These are phyloP conservation scores for Fagopyrum tataricum DNA, from an alignment of 148 eudicot species.

Conservation along the genomic window DNA sequence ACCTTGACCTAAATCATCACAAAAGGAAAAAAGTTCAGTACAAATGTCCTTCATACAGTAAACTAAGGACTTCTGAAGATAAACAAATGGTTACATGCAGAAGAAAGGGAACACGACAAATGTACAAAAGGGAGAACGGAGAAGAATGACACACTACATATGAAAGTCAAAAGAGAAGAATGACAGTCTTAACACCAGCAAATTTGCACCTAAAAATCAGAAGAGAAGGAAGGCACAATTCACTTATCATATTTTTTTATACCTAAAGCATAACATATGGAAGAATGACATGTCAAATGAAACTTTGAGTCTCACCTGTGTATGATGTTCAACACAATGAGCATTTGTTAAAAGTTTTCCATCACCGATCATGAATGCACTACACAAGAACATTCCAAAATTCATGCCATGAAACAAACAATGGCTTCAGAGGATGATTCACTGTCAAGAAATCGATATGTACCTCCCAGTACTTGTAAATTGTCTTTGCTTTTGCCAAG, in stretches of 20 bases:
- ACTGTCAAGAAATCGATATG: conserved; percentile 12
- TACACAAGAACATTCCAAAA: conserved; percentile 26
- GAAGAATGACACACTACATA: background rate
- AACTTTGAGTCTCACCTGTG: conserved; percentile 50
- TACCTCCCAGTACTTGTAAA: conserved; percentile 96
- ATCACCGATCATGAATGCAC: conserved; percentile 98
- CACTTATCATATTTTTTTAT: background rate
- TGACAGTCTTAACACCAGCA: background rate
- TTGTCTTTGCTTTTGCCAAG: conserved; percentile 98
- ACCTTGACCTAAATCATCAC: conserved; percentile 70
- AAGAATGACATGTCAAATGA: background rate
- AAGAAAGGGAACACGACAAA: background rate
- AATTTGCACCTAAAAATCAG: background rate
- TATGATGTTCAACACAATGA: conserved; percentile 89
- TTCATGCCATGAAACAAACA: background rate
- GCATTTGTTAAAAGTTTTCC: conserved; percentile 97
- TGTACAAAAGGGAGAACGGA: background rate
- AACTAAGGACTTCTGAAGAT: background rate
- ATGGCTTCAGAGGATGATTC: background rate
- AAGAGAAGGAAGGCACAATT: background rate
- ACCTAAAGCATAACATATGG: background rate
- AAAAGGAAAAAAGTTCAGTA: background rate
- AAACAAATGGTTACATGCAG: background rate
- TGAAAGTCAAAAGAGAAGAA: background rate
- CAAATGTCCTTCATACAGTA: background rate